Base-by-base conservation (phyloP, 495 filamentous ascomycete genomes). In the Penicillium egyptiacum region DNA sequence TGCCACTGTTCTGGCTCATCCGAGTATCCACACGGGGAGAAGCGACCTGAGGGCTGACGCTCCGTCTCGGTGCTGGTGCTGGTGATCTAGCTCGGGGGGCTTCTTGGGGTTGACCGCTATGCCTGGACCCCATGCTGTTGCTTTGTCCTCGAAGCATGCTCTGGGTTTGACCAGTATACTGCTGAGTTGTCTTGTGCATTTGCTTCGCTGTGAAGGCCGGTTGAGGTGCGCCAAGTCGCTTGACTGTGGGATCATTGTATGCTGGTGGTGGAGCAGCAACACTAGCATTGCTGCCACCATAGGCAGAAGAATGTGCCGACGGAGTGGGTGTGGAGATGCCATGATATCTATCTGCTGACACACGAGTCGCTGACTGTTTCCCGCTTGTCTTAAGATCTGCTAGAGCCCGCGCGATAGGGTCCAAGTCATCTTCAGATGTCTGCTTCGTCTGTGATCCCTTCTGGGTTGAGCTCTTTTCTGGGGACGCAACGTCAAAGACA, bases 401-500 rank as follows among this genome's bases (percentile, higher is more conserved):
- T 5, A 99, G 78, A 12, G 95, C 95, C 51, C 90, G 81, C 5
- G 92, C 95, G 65, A 99, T 96, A 0, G 95, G 94, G 65, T 98
- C 94, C 23, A 84, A 63, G 16, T 87, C 84, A 37, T 82, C 79
- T 35, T 78, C 74, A 57, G 56, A 58, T 47, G 52, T 47, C 60
- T 73, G 71, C 4, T 59, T 62, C 10, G 64, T 41, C 53, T 76
- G 73, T 2, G 78, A 53, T 17, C 66, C 67, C 47, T 74, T 73
- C 35, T 68, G 75, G 6, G 55, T 28, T 3, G 66, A 51, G 46
- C 71, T 71, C 39, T 74, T 74, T 53, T 93, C 90, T 0, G 91
- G 88, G 6, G 89, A 88, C n/a, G 90, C 88, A 8, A 99, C 92
- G 63, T 96, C 87, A 73, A 99, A 98, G 23, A 98, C 92, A 62